These are phyloP conservation scores for Wickerhamiella parazyma DNA, from an alignment of 805 yeast genomes.

Conservation along the genomic window DNA sequence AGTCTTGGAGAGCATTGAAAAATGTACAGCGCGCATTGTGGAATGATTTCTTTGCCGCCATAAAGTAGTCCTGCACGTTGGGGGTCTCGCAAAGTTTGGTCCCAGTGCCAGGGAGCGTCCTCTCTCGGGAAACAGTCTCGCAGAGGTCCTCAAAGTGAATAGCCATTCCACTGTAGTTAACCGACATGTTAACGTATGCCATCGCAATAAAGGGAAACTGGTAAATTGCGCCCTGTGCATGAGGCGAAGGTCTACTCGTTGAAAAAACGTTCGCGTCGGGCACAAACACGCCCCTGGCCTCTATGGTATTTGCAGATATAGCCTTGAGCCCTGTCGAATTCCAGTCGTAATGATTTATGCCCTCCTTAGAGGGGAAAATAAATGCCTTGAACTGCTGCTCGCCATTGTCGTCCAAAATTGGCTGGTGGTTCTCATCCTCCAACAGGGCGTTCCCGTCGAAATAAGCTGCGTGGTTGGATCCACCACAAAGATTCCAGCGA, in stretches of 20 bases:
- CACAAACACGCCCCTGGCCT: background rate
- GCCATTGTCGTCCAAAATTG: background rate
- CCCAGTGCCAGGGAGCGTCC: background rate
- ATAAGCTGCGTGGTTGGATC: conserved; percentile 2
- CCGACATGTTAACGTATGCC: conserved; percentile 1
- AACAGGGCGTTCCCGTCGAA: conserved; percentile 1
- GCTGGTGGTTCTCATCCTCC: background rate
- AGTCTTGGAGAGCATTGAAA: background rate
- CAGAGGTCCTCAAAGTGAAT: conserved; percentile 7
- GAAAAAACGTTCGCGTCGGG: conserved; percentile 4
- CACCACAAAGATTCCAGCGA: conserved; percentile 3
- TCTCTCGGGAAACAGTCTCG: background rate
- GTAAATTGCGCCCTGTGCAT: background rate
- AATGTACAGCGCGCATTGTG: background rate
- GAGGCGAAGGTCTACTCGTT: background rate
- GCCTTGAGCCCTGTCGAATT: conserved; percentile 5
- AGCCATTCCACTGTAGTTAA: conserved; percentile 1
- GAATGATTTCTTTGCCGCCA: background rate
- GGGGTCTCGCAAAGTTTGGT: background rate
- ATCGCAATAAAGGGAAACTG: conserved; percentile 2
- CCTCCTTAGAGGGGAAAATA: background rate
- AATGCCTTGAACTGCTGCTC: background rate
- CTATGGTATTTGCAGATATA: background rate
- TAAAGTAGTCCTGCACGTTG: background rate
- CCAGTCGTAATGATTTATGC: conserved; percentile 1